Conservation (phyloP, 2,329 filamentous ascomycete genomes). For the Pseudogymnoascus pannorum region DNA sequence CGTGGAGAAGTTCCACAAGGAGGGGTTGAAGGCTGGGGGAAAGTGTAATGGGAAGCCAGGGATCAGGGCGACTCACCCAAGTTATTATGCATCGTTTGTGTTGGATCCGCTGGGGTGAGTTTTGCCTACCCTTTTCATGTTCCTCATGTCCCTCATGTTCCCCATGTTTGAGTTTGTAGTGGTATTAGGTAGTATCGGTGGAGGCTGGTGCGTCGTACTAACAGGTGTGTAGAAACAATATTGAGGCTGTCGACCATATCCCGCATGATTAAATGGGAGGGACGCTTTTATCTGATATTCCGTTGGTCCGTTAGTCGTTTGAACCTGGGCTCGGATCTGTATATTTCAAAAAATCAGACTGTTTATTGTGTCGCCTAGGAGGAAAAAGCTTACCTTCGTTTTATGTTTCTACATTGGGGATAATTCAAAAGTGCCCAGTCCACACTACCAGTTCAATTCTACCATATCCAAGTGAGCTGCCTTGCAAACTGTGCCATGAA, state of each 20-base stretch:
- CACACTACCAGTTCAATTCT: not conserved
- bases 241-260: not conserved
- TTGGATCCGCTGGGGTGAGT: not conserved
- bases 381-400: not conserved
- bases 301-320: not conserved
- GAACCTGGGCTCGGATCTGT: not conserved
- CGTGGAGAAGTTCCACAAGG: not conserved
- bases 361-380: not conserved
- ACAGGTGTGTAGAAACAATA: not conserved
- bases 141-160: no score
- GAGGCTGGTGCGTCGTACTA: not conserved
- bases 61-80: not conserved
- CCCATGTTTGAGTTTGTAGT: not conserved
- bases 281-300: not conserved
- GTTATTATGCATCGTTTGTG: conserved; percentile 2
- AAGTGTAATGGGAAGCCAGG: not conserved
- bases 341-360: not conserved
- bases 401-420: not conserved
- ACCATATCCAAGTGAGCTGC: not conserved
- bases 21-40: not conserved
- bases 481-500: not conserved
- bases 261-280: not conserved
- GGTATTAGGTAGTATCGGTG: not conserved
- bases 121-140: not conserved
- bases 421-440: not conserved